phyloP scores from a whole-genome alignment of 2,329 filamentous ascomycete species.

The Sclerotinia spermophila region DNA sequence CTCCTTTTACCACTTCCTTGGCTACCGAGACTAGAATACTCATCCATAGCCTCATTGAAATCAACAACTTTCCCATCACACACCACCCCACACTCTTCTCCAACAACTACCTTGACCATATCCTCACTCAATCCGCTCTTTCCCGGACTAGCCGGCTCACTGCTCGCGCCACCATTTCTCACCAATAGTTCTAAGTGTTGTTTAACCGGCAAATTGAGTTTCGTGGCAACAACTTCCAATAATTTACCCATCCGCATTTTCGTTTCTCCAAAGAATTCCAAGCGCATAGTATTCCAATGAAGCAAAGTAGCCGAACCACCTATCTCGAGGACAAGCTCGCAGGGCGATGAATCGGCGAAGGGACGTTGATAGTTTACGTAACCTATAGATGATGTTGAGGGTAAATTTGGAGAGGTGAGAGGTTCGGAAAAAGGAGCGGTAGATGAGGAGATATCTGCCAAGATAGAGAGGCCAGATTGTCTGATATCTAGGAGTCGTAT shows the following conservation, averaged over 20 bases:
- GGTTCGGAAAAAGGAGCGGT: conserved; percentile 29
- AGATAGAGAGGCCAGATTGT: conserved; percentile 74
- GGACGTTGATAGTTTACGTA: conserved; percentile 81
- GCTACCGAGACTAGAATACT: background rate
- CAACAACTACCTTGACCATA: conserved; percentile 61
- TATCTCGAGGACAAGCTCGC: conserved; percentile 78
- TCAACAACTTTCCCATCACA: conserved; percentile 50
- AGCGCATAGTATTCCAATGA: conserved; percentile 36
- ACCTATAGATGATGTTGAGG: conserved; percentile 36
- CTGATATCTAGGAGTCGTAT: conserved; percentile 83
- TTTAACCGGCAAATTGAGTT: conserved; percentile 64
- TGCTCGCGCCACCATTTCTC: conserved; percentile 58
- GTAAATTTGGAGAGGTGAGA: conserved; percentile 25
- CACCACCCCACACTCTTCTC: conserved; percentile 53
- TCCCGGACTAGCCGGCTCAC: conserved; percentile 61
- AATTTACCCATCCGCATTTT: conserved; percentile 68
- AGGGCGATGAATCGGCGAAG: conserved; percentile 70
- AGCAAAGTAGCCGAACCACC: conserved; percentile 57
- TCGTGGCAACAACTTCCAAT: conserved; percentile 76
- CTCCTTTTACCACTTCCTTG: conserved; percentile 22
- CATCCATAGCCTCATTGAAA: conserved; percentile 11
- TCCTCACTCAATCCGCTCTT: conserved; percentile 69
- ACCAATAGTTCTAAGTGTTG: conserved; percentile 65
- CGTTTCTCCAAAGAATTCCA: conserved; percentile 68
- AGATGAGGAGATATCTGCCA: conserved; percentile 42